Base-by-base conservation (phyloP, 177 flowering plant genomes). In the Tripterygium wilfordii region DNA sequence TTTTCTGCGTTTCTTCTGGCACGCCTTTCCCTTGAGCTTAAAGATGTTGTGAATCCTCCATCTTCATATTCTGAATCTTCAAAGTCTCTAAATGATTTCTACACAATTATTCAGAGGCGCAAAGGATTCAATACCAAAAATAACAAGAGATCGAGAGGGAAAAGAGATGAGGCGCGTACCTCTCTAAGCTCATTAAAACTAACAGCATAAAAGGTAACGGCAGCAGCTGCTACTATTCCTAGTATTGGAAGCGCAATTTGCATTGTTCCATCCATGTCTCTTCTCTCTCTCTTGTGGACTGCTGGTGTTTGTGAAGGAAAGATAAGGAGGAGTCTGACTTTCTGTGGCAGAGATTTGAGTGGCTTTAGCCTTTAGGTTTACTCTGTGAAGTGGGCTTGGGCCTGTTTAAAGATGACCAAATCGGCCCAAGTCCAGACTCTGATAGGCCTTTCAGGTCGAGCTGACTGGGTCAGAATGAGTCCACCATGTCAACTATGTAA, bases 171-270 rank as follows among this genome's bases (percentile, higher is more conserved):
- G 3, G 18, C 3, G 10, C 18, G 29, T 13, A 57, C 61, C 61
- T 57, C 61, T 31, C 61, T 22, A 4, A 57, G n/a, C 48, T 57
- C 61, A 8, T 26, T 0, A 42, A 57, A 57, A 54, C 61, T 57
- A 5, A 57, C 61, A 27, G 42, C 48, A 20, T 57, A 57, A 42
- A 48, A 57, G 10, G 61, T 57, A 8, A 42, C 54, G 14, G 48
- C 61, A 12, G 97, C 85, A 15, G 92, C 77, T 22, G 89, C 97
- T 3, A 42, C 42, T 1, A 57, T 57, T 14, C 48, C 61, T 9
- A 57, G 32, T 1, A 57, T 29, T 2, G 54, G 55, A 27, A 54
- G 39, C 0, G 44, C 51, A 6, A 46, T 16, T 24, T 53, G 53
- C 23, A 15, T 47, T n/a, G 27, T 23, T 13, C 49, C 44, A 38